phyloP scores from a whole-genome alignment of 371 early-diverging fungal species.

The Mucor circinelloides region DNA sequence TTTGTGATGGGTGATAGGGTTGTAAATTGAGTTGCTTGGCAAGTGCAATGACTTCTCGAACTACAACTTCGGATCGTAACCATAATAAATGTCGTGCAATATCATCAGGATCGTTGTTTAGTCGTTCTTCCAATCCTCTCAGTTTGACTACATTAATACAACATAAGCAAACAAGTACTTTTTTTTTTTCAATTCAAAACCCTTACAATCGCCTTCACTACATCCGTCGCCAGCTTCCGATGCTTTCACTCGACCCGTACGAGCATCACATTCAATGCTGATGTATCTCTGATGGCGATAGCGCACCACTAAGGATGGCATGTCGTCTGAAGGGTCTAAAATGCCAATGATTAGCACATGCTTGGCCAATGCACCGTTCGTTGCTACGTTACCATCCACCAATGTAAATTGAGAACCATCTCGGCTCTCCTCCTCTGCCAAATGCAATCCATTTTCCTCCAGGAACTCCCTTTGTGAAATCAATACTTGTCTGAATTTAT shows the following conservation, averaged over 20 bases:
- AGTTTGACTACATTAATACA: slow-evolving; percentile 33
- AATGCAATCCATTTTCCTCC: slow-evolving; percentile 36
- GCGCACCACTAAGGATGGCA: slow-evolving; percentile 46
- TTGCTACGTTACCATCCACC: not conserved
- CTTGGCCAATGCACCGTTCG: not conserved
- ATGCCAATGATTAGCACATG: not conserved
- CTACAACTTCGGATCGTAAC: slow-evolving; percentile 52
- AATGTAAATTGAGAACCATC: not conserved
- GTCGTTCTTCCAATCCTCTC: slow-evolving; percentile 39
- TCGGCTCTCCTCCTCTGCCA: slow-evolving; percentile 21
- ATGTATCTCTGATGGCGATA: slow-evolving; percentile 59
- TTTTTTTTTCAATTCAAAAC: not conserved
- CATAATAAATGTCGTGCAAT: slow-evolving; percentile 44
- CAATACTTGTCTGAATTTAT: slow-evolving; percentile 48
- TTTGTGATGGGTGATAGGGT: slow-evolving; percentile 47
- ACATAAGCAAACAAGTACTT: not conserved
- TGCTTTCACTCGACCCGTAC: slow-evolving; percentile 58
- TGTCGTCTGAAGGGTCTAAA: not conserved
- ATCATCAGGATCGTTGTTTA: slow-evolving; percentile 46
- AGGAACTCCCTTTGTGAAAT: slow-evolving; percentile 34
- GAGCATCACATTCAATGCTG: slow-evolving; percentile 54
- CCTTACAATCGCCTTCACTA: slow-evolving; percentile 59
- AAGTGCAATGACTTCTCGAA: slow-evolving; percentile 51
- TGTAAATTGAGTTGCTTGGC: slow-evolving; percentile 52
- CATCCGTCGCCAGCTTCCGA: slow-evolving; percentile 52